phyloP scores from a whole-genome alignment of 768 basidiomycete species.

The Trametes gibbosa region DNA sequence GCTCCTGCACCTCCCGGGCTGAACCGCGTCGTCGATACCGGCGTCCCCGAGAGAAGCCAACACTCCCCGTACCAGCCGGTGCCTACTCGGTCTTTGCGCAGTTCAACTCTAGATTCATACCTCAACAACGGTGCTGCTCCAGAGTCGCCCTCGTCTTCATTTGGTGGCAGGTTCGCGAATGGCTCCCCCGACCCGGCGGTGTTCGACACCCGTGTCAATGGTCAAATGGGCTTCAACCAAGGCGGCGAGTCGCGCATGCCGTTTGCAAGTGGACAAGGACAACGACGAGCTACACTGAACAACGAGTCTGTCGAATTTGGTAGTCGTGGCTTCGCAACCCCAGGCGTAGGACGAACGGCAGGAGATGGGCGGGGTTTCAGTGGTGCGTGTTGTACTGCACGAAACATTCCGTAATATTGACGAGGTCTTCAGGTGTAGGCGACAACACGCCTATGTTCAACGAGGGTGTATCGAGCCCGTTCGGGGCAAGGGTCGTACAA shows the following conservation, averaged over 20 bases:
- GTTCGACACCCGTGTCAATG: conserved; percentile 9
- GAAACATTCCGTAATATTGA: neutral
- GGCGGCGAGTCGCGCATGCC: conserved; percentile 37
- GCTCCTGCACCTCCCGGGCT: conserved; percentile 53
- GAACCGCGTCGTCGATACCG: conserved; percentile 43
- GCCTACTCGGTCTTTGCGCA: conserved; percentile 56
- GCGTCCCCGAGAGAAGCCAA: conserved; percentile 36
- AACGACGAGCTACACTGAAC: conserved; percentile 33
- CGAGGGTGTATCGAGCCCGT: neutral
- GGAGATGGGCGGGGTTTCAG: conserved; percentile 40
- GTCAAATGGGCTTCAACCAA: conserved; percentile 45
- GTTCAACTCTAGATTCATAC: conserved; percentile 66
- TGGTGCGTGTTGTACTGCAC: conserved; percentile 18
- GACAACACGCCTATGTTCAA: conserved; percentile 4
- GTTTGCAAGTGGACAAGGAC: conserved; percentile 11
- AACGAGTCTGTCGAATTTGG: conserved; percentile 39
- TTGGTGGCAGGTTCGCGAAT: conserved; percentile 62
- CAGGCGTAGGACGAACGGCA: conserved; percentile 28
- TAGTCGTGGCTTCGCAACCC: conserved; percentile 34
- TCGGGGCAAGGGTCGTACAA: conserved; percentile 2
- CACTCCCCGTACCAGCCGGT: conserved; percentile 66
- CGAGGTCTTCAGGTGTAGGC: neutral
- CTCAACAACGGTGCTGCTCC: conserved; percentile 52
- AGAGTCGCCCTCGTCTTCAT: conserved; percentile 73
- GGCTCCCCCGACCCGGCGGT: conserved; percentile 62